Evolutionary conservation across 257 asterid species (phyloP), one percentile per base, ranked within the genome.

Genomic region (Perilla frutescens): DNA sequence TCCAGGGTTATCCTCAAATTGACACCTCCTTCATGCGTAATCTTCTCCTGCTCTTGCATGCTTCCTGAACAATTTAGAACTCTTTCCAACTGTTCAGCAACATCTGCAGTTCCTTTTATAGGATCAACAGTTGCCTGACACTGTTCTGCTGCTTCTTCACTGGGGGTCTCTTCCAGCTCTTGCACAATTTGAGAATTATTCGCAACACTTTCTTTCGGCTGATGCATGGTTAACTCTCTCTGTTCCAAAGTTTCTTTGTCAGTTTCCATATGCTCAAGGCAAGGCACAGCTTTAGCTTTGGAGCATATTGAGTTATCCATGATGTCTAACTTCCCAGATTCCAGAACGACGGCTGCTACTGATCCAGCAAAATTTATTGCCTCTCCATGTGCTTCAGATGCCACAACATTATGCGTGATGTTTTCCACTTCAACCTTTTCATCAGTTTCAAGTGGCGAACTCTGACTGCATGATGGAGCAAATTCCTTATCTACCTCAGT

Each of bases 281-380:
- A 36, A 51, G 71, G 70, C 29, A 32, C 71, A 55, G 45, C 83
- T 40, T 77, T 77, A 77, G 57, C 56, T 47, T 44, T 44, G 61
- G 84, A 80, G 49, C 70, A 78, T 43, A 66, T 36, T 26, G 62
- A 40, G 49, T 47, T 56, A 76, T 61, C 68, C n/a, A 66, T 77
- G 65, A 73, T 76, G 49, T 75, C 89, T 29, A 76, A 83, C 69
- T 71, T 80, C 77, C 76, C 85, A 80, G 86, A 83, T 58, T 79
- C 83, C 76, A 76, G 62, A 41, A 78, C 77, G 56, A 62, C 76
- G 81, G 71, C 70, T 71, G 76, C 80, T 56, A 65, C 80, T 70
- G 74, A 65, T 62, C 81, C 86, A 58, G 83, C 53, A 81, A 56
- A 70, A 82, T 73, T 73, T 11, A 37, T 60, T n/a, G 57, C 74